Base-by-base conservation (phyloP, 179 eudicot species). In the Beta lomatogona region DNA sequence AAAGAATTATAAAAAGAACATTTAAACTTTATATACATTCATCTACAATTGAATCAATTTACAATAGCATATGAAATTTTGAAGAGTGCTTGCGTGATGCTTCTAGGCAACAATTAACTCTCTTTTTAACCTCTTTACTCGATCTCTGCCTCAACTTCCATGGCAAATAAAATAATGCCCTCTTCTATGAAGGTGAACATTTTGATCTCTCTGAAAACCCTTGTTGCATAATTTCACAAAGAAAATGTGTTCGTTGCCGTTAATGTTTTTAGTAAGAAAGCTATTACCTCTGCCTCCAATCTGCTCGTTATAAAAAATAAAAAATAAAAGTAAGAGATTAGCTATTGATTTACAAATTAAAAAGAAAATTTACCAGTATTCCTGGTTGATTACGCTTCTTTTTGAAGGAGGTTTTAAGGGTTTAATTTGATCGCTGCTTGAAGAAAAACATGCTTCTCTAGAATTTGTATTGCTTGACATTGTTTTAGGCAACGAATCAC, bases 321-420 rank as follows among this genome's bases (percentile, higher is more conserved):
- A 0, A 59, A 18, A 22, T 25, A 31, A 50, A 25, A 25, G 28
- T 25, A 25, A 25, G 28, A 25, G 28, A 25, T 25, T 25, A 25
- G 28, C 28, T 25, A 25, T 25, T 25, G 28, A 25, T 25, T 25
- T 25, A 25, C 28, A 25, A 0, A 25, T 25, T 25, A 25, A 25
- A 25, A 25, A 25, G 28, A 61, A 8, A 9, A n/a, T 4, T 1
- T 85, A 95, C 98, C 98, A 66, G 98, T 97, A 92, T 93, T 81
- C 98, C 98, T n/a, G 98, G 95, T 57, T 93, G 93, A 86, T 91
- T 95, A 12, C 98, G 90, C 85, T 92, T 95, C 88, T 90, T 90
- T 81, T 91, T 95, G 73, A 79, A 0, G 90, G 84, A 1, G 88
- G 81, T 13, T 85, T 86, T 0, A 86, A 78, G 50, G 88, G 81